Evolutionary conservation across 768 basidiomycete genomes (phyloP), one percentile per base, ranked within the genome.

Genomic region (Kondoa subrosea): DNA sequence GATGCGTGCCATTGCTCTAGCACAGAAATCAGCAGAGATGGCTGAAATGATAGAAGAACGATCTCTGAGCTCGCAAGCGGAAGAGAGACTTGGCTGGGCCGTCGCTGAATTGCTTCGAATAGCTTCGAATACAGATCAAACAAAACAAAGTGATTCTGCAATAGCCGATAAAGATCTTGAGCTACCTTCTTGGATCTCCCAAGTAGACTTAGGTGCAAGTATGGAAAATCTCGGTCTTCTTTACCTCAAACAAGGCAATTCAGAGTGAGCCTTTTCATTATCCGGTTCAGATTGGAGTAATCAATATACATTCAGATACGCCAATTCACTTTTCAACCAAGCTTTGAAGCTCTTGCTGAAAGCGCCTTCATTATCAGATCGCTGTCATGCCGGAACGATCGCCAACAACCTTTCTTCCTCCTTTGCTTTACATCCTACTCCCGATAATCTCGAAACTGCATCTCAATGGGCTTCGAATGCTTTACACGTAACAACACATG

Each of bases 401-500:
- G 58, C 50, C 15, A 66, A 73, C 56, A 73, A 73, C 62, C 66
- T 73, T 15, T 66, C 68, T 26, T 70, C 72, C n/a, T 64, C 71
- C 14, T 65, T 73, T 25, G 71, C 71, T 27, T 63, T 67, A n/a
- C 12, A 59, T 16, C 66, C 68, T 14, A 59, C n/a, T 16, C 50
- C 61, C 12, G 57, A 32, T 29, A 67, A 72, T 40, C 65, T 71
- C 17, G 27, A 25, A 14, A 66, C 69, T 63, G 68, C 59, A 3
- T 64, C 61, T 17, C 69, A 68, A 0, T 73, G 72, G 72, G 71
- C 71, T 31, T 21, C 61, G 50, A 73, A 73, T 32, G 71, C 69
- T 17, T 34, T 61, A 21, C 61, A 66, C 27, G 66, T 73, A 16
- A 57, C 69, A 17, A 33, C 40, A 25, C 67, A 67, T 25, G 70